Percentiles rank a stretch among this genome's conserved stretches.
These are phyloP conservation scores for Beauveria brongniartii DNA, from an alignment of 2,329 filamentous ascomycete species.

Conservation along the genomic window DNA sequence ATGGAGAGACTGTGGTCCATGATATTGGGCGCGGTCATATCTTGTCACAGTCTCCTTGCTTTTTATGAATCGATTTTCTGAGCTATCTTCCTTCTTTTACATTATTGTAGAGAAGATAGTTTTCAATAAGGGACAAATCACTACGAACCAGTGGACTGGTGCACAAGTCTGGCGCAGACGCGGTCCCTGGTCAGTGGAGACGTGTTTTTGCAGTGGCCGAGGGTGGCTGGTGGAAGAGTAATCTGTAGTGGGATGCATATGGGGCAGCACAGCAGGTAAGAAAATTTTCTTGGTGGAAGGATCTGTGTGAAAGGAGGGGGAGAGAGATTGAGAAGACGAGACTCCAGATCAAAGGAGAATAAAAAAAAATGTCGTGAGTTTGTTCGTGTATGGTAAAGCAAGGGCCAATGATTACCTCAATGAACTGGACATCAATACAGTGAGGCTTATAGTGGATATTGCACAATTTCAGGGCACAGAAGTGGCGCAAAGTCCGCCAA, in stretches of 20 bases:
- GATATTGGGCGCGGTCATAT: not conserved
- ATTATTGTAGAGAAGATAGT: not conserved
- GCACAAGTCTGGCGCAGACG: slow-evolving; percentile 5
- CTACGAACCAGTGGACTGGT: not conserved
- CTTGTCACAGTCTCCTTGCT: not conserved
- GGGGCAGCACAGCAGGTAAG: not conserved
- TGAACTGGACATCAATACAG: too few relatives aligned
- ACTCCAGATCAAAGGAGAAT: not conserved
- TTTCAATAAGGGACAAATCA: not conserved
- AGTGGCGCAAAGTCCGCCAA: not conserved
- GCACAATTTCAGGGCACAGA: slow-evolving; percentile 2
- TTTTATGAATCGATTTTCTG: not conserved
- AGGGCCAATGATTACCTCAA: too few relatives aligned
- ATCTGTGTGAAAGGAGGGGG: not conserved
- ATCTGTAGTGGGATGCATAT: not conserved
- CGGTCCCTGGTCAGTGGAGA: slow-evolving; percentile 12
- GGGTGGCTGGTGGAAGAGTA: slow-evolving; percentile 1
- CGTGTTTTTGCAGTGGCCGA: slow-evolving; percentile 8
- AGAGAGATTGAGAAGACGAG: not conserved
- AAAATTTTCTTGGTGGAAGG: not conserved
- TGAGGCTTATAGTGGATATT: not conserved
- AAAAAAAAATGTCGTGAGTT: not conserved
- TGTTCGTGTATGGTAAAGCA: too few relatives aligned
- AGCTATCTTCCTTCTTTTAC: too few relatives aligned
- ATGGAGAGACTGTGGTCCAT: not conserved